Conservation (phyloP, 2,329 filamentous ascomycete genomes). For the Pseudogymnoascus sp. region DNA sequence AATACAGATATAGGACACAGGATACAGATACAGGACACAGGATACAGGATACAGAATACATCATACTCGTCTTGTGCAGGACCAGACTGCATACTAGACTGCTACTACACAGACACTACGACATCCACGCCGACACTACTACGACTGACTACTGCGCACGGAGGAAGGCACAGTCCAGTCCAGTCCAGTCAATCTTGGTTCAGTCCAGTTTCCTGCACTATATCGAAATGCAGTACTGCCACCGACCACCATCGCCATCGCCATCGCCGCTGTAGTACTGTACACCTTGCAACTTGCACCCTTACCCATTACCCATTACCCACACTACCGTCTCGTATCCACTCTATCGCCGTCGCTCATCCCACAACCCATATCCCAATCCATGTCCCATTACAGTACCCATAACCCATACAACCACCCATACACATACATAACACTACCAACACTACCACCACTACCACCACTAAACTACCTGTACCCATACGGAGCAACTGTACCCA, state of each 20-base stretch:
- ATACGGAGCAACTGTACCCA: background rate
- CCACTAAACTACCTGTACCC: background rate
- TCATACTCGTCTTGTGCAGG: background rate
- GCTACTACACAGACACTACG: background rate
- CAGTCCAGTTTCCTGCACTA: no score
- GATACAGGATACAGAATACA: background rate
- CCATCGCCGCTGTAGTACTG: background rate
- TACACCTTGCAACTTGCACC: background rate
- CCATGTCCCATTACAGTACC: background rate
- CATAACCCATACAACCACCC: background rate
- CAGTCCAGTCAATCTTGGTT: no score
- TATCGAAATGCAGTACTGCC: background rate
- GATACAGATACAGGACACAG: no score
- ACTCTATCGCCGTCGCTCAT: background rate
- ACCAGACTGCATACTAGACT: background rate
- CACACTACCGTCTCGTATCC: background rate
- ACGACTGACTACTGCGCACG: background rate
- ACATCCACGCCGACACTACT: no score
- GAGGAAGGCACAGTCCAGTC: constrained; percentile 5
- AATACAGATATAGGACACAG: no score
- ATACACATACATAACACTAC: background rate
- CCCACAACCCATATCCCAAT: background rate
- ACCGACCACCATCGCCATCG: no score
- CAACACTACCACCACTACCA: background rate
- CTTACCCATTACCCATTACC: background rate